Base-by-base conservation (phyloP, 2,329 filamentous ascomycete species). In the Fusarium neocosmosporiellum region DNA sequence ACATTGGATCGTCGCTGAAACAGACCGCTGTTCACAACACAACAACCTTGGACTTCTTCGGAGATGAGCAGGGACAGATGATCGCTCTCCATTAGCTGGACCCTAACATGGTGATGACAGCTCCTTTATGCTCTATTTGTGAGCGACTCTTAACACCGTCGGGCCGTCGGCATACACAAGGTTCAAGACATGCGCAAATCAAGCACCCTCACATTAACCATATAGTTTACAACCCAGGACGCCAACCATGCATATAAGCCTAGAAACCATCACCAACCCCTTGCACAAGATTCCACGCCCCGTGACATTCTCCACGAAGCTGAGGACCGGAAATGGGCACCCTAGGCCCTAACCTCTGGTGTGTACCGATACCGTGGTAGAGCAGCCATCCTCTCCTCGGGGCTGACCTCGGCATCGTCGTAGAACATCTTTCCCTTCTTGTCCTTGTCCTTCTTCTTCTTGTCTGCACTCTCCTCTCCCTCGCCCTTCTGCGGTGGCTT, bases 341-440 rank as follows among this genome's bases (percentile, higher is more conserved):
- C 63, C 46, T 74, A 74, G 33, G 70, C 77, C 16, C 64, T 78
- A 31, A 77, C 74, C 43, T 76, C 73, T 7, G 80, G 75, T 36
- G 70, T 73, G 65, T 89, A 93, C 77, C 91, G 90, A 85, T 97
- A 98, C 82, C 90, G 91, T 69, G 93, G 87, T 84, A 96, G 85
- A 79, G 86, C 84, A 31, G 94, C 92, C 93, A 97, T 95, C 83
- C 92, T 94, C 87, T 98, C 95, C 84, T 98, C 95, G 2, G 94
- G 93, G 78, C 93, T 96, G 78, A 91, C 85, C 66, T 93, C 91
- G 59, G 92, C 90, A 79, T 97, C 94, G 70, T 91, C 91, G 84
- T 96, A 98, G 33, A 97, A 87, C 88, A 98, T 91, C 80, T 89
- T 88, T 65, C 86, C 86, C 79, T 91, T 92, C 79, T 91, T 89